Conservation (phyloP, 371 early-diverging fungal genomes). For the Haplosporangium sp. region DNA sequence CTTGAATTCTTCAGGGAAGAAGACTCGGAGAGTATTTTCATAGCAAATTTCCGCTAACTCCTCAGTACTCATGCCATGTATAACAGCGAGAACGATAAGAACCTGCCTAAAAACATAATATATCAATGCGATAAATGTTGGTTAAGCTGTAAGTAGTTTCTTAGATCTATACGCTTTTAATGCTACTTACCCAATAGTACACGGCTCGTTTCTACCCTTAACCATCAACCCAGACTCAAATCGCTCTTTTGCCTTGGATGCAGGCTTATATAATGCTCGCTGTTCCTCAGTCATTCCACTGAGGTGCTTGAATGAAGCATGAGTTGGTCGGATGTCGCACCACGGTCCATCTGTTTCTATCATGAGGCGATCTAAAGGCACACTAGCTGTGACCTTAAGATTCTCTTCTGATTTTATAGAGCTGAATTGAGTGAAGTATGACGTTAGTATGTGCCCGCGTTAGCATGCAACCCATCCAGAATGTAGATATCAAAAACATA, state of each 20-base stretch:
- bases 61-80: constrained; percentile 61
- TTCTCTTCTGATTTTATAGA: constrained; percentile 93
- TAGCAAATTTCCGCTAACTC: constrained; percentile 69
- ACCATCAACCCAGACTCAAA: constrained; percentile 79
- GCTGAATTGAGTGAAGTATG: constrained; percentile 28
- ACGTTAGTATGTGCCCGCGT: neutral
- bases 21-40: constrained; percentile 70
- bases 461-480: too few relatives aligned
- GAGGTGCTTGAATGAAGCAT: constrained; percentile 80
- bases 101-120: constrained; percentile 61
- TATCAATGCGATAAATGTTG: neutral
- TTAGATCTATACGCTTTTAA: too few relatives aligned
- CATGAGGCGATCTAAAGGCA: constrained; percentile 91
- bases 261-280: constrained; percentile 57
- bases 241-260: constrained; percentile 75
- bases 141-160: too few relatives aligned
- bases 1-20: constrained; percentile 57
- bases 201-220: constrained; percentile 90
- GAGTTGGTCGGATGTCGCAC: constrained; percentile 94
- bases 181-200: constrained; percentile 69
- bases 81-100: constrained; percentile 65
- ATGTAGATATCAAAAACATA: constrained; percentile 7
- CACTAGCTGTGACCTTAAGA: constrained; percentile 78
- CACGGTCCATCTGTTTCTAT: constrained; percentile 97
- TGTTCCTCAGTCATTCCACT: constrained; percentile 51